Base-by-base conservation (phyloP, 2,329 filamentous ascomycete species). In the Botrytis medusae region DNA sequence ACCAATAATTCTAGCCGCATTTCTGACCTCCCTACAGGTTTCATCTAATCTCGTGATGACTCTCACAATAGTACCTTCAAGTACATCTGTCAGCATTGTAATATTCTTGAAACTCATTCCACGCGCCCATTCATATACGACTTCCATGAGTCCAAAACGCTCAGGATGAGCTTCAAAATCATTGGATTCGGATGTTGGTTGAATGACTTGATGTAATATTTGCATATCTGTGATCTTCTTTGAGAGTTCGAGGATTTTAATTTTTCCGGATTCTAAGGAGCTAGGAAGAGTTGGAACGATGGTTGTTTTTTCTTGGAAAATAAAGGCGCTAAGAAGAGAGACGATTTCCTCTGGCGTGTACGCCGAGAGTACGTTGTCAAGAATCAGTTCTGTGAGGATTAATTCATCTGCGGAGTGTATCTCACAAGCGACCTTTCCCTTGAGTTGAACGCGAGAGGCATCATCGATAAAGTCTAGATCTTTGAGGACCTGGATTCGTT, bases 31-130 rank as follows among this genome's bases (percentile, higher is more conserved):
- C 65, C 96, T 88, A 81, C 96, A 99, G 14, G 94, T 97, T 87
- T 99, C 96, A 80, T 99, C 96, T 73, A 99, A 85, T 40, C 96
- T 86, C 60, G 94, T 97, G 78, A 99, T 98, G 2, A 96, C 95
- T 70, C 96, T 87, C 65, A 99, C 96, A 83, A 99, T 98, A 0
- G 96, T 98, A 1, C 96, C 96, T 83, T 99, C 96, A 79, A 98
- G 90, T 73, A 99, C 95, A 82, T 98, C 95, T 12, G 96, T 99
- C 80, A 99, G 84, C 77, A 95, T 93, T 0, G 95, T 98, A 77
- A 99, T 99, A 77, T 96, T 95, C 83, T 97, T 97, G 87, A 99
- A 99, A 70, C 93, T 95, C 94, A 98, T 98, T 40, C 96, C 96
- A 68, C 94, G 87, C 16, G 96, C 96, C 96, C 96, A 99, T 83